These are phyloP conservation scores for Spathaspora girioi DNA, from an alignment of 805 yeast species.

Conservation along the genomic window DNA sequence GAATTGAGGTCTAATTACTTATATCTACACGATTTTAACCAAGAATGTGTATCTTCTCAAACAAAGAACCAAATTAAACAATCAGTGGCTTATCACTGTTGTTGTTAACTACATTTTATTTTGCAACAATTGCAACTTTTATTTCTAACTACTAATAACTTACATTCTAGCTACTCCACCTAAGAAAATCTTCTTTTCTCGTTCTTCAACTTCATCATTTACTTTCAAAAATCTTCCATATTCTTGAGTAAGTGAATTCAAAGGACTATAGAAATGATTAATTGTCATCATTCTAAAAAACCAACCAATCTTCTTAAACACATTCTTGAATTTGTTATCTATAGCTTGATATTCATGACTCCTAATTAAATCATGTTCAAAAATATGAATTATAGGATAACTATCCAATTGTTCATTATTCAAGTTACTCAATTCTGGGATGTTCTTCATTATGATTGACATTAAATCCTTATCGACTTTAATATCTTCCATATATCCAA, in stretches of 20 bases:
- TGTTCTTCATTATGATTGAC: conserved; percentile 15
- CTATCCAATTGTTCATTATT: conserved; percentile 2
- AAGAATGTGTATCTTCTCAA: no score
- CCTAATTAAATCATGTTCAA: conserved; percentile 26
- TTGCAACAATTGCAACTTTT: background rate
- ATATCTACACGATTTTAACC: no score
- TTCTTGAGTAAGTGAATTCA: conserved; percentile 19
- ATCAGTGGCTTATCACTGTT: no score
- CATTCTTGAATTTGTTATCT: conserved; percentile 4
- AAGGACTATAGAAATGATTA: conserved; percentile 24
- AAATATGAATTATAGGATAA: conserved; percentile 24
- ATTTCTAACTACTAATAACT: background rate
- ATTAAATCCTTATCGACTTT: conserved; percentile 16
- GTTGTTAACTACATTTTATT: background rate
- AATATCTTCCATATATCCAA: conserved; percentile 48
- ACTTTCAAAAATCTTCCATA: conserved; percentile 17
- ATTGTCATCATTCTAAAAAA: conserved; percentile 17
- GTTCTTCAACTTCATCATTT: conserved; percentile 18
- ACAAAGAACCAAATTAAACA: no score
- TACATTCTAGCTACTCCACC: conserved; percentile 25
- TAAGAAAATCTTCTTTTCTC: conserved; percentile 19
- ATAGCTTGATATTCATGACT: conserved; percentile 15
- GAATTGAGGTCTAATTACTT: no score
- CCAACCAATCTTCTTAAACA: conserved; percentile 15
- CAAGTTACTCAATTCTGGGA: conserved; percentile 13